These are phyloP conservation scores for Fusarium sp. DNA, from an alignment of 2,329 filamentous ascomycete genomes.

Conservation along the genomic window DNA sequence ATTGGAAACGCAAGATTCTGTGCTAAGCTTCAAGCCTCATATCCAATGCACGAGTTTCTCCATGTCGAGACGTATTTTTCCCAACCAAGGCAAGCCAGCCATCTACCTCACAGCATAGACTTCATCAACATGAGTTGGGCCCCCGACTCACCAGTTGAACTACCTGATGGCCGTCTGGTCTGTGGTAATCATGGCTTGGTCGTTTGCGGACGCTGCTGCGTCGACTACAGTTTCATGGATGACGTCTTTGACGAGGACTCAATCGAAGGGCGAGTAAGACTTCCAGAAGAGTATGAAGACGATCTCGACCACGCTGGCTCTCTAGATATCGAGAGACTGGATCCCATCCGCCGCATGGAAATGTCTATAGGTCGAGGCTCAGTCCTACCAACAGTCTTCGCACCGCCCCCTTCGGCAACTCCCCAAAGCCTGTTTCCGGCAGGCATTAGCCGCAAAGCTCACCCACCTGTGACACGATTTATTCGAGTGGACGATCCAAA, in stretches of 20 bases:
- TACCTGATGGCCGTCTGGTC: conserved; percentile 49
- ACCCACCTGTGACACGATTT: neutral
- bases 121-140: neutral
- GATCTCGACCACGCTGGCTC: neutral
- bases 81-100: neutral
- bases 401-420: neutral
- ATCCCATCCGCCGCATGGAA: neutral
- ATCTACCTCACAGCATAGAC: neutral
- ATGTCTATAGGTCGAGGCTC: conserved; percentile 4
- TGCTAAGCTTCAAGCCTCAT: neutral
- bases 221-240: conserved; percentile 50
- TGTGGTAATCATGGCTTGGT: conserved; percentile 48
- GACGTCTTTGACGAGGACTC: conserved; percentile 28
- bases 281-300: neutral
- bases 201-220: conserved; percentile 45
- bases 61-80: fast-evolving
- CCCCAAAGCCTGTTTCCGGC: neutral
- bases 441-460: neutral
- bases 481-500: conserved; percentile 1
- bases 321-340: neutral
- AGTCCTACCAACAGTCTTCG: conserved; percentile 26
- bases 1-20: fast-evolving
- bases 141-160: conserved; percentile 22
- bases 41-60: neutral
- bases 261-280: neutral